These are phyloP conservation scores for Sclerotinia subarctica DNA, from an alignment of 2,329 filamentous ascomycete genomes.

Conservation along the genomic window DNA sequence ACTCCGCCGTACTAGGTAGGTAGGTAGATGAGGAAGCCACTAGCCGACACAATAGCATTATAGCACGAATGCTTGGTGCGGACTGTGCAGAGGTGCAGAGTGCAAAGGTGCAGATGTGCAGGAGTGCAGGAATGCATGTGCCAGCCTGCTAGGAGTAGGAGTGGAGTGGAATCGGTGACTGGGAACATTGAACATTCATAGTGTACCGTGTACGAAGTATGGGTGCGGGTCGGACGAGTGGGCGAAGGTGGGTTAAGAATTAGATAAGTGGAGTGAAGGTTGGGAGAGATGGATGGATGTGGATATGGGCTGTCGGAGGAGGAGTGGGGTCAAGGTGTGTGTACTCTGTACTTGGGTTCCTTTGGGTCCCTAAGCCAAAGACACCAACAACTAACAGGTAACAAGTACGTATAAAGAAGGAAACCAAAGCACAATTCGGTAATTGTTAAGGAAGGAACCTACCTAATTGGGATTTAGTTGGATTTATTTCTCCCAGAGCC, in stretches of 20 bases:
- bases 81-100: background rate
- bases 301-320: constrained; percentile 9
- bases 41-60: background rate
- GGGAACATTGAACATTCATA: background rate
- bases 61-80: background rate
- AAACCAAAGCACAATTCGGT: background rate
- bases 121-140: background rate
- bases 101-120: background rate
- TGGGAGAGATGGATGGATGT: background rate
- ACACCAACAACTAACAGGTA: too few relatives aligned
- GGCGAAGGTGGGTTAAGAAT: background rate
- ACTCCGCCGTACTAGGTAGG: background rate
- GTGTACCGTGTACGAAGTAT: background rate
- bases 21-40: background rate
- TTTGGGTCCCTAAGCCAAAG: background rate
- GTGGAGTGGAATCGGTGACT: background rate
- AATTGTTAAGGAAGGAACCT: background rate
- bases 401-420: background rate
- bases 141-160: background rate
- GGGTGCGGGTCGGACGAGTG: background rate
- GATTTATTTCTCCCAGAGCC: background rate
- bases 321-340: constrained; percentile 1
- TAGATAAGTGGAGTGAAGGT: constrained; percentile 3
- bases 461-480: background rate
- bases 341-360: background rate